Conservation (phyloP, 176 grass and related monocot species). For the Tuctoria greenei region DNA sequence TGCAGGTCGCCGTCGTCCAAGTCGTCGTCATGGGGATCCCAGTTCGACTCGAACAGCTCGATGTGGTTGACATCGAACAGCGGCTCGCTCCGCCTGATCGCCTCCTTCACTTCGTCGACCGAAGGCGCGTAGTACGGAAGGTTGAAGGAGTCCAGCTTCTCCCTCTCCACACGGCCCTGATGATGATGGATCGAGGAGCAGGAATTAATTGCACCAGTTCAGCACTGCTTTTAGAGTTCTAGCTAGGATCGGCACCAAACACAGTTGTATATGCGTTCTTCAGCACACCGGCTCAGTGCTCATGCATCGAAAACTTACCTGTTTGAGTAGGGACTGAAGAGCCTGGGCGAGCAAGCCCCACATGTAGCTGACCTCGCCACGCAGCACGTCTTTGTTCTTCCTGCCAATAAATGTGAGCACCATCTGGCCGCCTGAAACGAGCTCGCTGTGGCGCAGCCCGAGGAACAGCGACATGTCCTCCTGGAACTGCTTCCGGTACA, state of each 20-base stretch:
- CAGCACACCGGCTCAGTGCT: not conserved
- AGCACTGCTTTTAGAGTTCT: too few relatives aligned
- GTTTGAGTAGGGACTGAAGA: conserved; percentile 39
- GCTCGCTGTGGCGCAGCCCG: conserved; percentile 32
- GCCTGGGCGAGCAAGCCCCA: conserved; percentile 37
- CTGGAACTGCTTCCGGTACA: conserved; percentile 40
- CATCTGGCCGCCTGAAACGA: conserved; percentile 35
- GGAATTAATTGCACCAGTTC: too few relatives aligned
- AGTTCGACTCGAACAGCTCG: conserved; percentile 51
- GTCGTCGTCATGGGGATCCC: conserved; percentile 48
- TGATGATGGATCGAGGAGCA: not conserved
- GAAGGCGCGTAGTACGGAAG: conserved; percentile 66
- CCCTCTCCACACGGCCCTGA: conserved; percentile 51
- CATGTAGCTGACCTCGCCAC: conserved; percentile 28
- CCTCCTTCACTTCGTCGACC: conserved; percentile 47
- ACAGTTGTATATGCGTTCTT: too few relatives aligned
- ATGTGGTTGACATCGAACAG: conserved; percentile 48
- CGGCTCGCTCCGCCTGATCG: conserved; percentile 27
- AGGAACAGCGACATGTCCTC: conserved; percentile 59
- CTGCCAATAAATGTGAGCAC: conserved; percentile 55
- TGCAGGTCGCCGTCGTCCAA: not conserved
- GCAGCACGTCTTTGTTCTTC: conserved; percentile 8
- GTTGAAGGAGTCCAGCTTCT: conserved; percentile 61
- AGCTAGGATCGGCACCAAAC: too few relatives aligned
- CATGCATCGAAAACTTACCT: conserved; percentile 13